Base-by-base conservation (phyloP, 2,329 filamentous ascomycete genomes). In the Chaetothyriales sp. region DNA sequence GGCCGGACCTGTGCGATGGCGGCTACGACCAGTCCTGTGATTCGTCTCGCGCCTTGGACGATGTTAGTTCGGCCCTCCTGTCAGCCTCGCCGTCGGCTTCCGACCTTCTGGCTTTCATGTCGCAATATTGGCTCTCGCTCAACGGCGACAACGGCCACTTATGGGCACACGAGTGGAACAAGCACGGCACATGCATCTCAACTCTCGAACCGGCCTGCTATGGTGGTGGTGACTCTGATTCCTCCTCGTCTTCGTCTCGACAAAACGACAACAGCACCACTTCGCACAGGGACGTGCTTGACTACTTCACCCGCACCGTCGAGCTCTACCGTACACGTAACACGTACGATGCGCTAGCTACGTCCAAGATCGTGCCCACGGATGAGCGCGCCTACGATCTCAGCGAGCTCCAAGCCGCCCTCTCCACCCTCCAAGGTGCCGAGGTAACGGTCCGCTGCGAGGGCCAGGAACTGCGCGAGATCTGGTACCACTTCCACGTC, bases 151-250 rank as follows among this genome's bases (percentile, higher is more conserved):
- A 83, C 58, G 76, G 82, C 60, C 68, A 67, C 9, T 78, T 88
- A 59, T 88, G 84, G 84, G 71, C 83, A 63, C 83, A 87, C 65
- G 84, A 88, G 66, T 88, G 81, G 79, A 71, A 73, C 58, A 88
- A 86, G 65, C 85, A 89, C 64, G 85, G 85, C 18, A 82, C 79
- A n/a, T 87, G 84, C 50, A 58, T 62, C n/a, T 59, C 58, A 19
- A 88, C 85, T 0, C 73, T 88, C 8, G 73, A 81, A 46, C 77
- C 83, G 0, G 66, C 68, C 18, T 89, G 85, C 71, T 89, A 86
- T 68, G 67, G 69, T 3, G 62, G 67, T n/a, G 83, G 85, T 64
- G 66, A 72, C 51, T 66, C 75, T 0, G 77, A 76, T 28, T 18
- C 7, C 28, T 5, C 47, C 5, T 13, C 49, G 18, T 18, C 28